phyloP scores from a whole-genome alignment of 177 flowering plant species.

The Vitis hybrid region DNA sequence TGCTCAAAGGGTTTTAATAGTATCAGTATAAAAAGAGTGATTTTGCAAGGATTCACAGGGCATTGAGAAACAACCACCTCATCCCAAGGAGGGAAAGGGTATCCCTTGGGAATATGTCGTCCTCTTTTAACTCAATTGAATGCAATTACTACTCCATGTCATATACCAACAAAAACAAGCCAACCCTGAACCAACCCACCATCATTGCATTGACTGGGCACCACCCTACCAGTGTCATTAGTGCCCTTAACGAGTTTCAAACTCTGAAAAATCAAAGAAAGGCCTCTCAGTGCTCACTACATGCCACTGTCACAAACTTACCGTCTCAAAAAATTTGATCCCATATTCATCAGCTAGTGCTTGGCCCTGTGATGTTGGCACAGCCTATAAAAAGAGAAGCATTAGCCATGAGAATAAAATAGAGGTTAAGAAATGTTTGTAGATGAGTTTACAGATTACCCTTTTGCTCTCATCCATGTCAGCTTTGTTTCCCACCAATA shows the following conservation, averaged over 20 bases:
- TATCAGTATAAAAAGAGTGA: not conserved
- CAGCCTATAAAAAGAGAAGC: conserved; percentile 37
- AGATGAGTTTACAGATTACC: conserved; percentile 29
- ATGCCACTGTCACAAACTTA: conserved; percentile 20
- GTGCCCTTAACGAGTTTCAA: too few species aligned
- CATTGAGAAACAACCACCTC: not conserved
- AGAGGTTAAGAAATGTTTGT: not conserved
- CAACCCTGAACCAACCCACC: too few species aligned
- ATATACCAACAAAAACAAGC: too few species aligned
- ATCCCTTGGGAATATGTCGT: too few species aligned
- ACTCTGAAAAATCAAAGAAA: not conserved
- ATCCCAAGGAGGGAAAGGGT: not conserved
- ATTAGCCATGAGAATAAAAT: not conserved
- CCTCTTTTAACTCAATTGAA: too few species aligned
- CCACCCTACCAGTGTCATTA: too few species aligned
- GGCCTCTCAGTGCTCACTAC: not conserved
- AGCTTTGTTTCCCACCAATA: conserved; percentile 74
- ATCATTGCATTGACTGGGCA: too few species aligned
- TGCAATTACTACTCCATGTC: too few species aligned
- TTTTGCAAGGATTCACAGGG: too few species aligned
- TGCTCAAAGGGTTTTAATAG: conserved; percentile 18
- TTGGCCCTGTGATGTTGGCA: conserved; percentile 58
- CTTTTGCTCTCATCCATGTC: conserved; percentile 83
- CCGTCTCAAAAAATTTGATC: conserved; percentile 63
- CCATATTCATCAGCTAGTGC: conserved; percentile 69